Base-by-base conservation (phyloP, 345 rosid genomes). In the Syzygium grande region DNA sequence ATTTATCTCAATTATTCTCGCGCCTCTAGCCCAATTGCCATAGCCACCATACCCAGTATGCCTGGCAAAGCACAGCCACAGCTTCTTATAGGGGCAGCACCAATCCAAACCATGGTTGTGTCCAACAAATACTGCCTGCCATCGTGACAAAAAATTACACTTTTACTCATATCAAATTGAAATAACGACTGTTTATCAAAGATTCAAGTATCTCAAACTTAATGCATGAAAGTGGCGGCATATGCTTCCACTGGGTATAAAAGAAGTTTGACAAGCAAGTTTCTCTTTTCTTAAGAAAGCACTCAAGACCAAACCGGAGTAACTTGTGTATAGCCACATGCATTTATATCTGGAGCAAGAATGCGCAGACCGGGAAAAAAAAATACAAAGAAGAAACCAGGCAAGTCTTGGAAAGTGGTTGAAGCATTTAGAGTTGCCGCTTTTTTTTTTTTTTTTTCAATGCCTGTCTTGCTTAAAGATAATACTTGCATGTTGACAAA, bases 91-190 rank as follows among this genome's bases (percentile, higher is more conserved):
- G 41, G 98, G 99, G 91, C 99, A 96, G 86, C 98, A 98, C 99
- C 99, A 95, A 90, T 98, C 99, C 86, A 98, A 85, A 89, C 99
- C 99, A 88, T 95, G 99, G 94, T 95, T 94, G 91, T 95, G 99
- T 84, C 99, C 99, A 49, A 94, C 98, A 93, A 96, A 94, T 65
- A 96, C 93, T 73, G 98, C 96, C 99, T 95, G 93, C 90, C 80
- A 84, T 87, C 86, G 89, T 54, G 86, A 38, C 87, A 34, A 73
- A 30, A 41, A 29, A 19, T 51, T 41, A 55, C 17, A 21, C 11
- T 38, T 65, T 21, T 52, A 52, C 84, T 77, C 58, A 86, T 85
- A 61, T 84, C 27, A 58, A 11, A 58, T 58, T 58, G 84, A 22
- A 59, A 77, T 84, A 73, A 0, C 15, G 29, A 58, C 11, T 58